phyloP scores from a whole-genome alignment of 2,329 filamentous ascomycete genomes.

The Gaeumannomyces sp. region DNA sequence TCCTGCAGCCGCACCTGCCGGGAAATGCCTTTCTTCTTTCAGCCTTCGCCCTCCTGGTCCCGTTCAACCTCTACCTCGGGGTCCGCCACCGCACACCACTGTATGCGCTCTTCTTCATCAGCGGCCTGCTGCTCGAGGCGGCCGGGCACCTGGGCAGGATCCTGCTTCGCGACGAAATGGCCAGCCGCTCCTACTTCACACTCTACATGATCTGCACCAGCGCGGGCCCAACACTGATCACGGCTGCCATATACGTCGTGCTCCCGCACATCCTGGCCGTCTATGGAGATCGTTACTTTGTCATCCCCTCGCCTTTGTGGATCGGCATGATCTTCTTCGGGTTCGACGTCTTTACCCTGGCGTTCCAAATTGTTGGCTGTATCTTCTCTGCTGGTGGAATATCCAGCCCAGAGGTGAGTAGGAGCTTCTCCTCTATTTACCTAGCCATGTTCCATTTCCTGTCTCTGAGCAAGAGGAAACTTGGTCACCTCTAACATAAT shows the following conservation, averaged over 20 bases:
- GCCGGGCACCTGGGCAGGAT: constrained; percentile 15
- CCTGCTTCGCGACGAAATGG: constrained; percentile 13
- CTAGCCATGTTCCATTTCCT: background rate
- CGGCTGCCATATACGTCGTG: constrained; percentile 35
- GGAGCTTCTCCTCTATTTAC: constrained; percentile 4
- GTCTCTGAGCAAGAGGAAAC: background rate
- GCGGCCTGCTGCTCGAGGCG: constrained; percentile 14
- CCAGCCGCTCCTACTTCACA: constrained; percentile 25
- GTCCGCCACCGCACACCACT: constrained; percentile 25
- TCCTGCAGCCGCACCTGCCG: constrained; percentile 28
- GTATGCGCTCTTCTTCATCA: constrained; percentile 11
- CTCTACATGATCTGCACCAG: constrained; percentile 41
- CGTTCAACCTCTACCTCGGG: constrained; percentile 31
- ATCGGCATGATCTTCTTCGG: constrained; percentile 28
- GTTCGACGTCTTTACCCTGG: constrained; percentile 28
- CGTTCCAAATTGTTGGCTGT: constrained; percentile 31
- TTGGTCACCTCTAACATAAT: constrained; percentile 12
- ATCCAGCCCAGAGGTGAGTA: constrained; percentile 28
- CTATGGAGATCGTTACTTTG: constrained; percentile 37
- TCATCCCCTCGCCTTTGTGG: constrained; percentile 27
- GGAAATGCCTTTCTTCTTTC: constrained; percentile 36
- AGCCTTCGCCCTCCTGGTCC: constrained; percentile 33
- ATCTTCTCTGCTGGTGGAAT: constrained; percentile 32
- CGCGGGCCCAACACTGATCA: constrained; percentile 40
- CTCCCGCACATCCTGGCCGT: constrained; percentile 40